Conservation (phyloP, 1,284 basidiomycete species). For the Cutaneotrichosporon dermatis region DNA sequence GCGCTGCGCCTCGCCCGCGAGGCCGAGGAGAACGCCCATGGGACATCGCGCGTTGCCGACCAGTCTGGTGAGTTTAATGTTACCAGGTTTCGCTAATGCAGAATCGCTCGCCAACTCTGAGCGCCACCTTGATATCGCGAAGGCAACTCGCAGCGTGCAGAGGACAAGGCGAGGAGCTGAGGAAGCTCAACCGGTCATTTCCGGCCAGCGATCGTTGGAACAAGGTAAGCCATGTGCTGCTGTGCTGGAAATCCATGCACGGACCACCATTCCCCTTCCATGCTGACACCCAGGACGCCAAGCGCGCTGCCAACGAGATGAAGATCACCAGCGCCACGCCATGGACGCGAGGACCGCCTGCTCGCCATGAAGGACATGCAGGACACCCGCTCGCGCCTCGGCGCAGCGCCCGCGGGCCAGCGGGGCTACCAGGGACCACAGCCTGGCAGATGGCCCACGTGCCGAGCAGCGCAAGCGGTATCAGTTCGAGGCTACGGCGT, state of each 20-base stretch:
- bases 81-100: slow-evolving; percentile 12
- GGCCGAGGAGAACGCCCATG: slow-evolving; percentile 90
- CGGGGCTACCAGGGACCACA: not conserved
- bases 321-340: slow-evolving; percentile 85
- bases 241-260: not conserved
- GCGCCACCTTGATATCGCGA: slow-evolving; percentile 89
- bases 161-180: slow-evolving; percentile 94
- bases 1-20: slow-evolving; percentile 88
- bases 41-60: slow-evolving; percentile 85
- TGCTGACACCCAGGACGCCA: slow-evolving; percentile 56
- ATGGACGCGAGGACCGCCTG: slow-evolving; percentile 83
- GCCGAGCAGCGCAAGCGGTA: slow-evolving; percentile 54
- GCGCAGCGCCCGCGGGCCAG: slow-evolving; percentile 54
- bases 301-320: slow-evolving; percentile 84
- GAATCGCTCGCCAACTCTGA: slow-evolving; percentile 84
- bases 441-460: slow-evolving; percentile 3
- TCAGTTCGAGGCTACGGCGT: slow-evolving; percentile 90
- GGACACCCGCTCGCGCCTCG: slow-evolving; percentile 80
- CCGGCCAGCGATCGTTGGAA: slow-evolving; percentile 85
- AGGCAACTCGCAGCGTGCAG: slow-evolving; percentile 80
- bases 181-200: slow-evolving; percentile 77
- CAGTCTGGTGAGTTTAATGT: slow-evolving; percentile 71
- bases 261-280: not conserved
- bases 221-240: slow-evolving; percentile 53
- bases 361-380: slow-evolving; percentile 78